phyloP scores from a whole-genome alignment of 768 basidiomycete species.

The Suillus brevipes region DNA sequence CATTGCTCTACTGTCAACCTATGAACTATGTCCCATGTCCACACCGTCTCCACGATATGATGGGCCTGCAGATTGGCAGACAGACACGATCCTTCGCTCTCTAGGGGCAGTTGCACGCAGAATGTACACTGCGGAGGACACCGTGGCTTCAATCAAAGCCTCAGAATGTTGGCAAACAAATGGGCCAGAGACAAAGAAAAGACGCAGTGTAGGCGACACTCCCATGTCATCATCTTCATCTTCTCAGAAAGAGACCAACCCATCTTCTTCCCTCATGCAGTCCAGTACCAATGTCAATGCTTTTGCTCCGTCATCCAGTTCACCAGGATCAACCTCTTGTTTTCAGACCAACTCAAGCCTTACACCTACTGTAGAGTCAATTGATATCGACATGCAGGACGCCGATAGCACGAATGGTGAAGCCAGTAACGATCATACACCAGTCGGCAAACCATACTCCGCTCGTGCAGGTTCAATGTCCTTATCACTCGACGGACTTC shows the following conservation, averaged over 20 bases:
- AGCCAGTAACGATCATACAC: conserved; percentile 23
- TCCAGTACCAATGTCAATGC: conserved; percentile 19
- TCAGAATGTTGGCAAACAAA: conserved; percentile 32
- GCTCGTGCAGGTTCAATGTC: conserved; percentile 42
- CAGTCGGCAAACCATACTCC: conserved; percentile 25
- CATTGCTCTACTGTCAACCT: conserved; percentile 56
- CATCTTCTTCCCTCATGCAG: conserved; percentile 23
- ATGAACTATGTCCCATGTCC: conserved; percentile 52
- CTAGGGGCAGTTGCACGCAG: conserved; percentile 51
- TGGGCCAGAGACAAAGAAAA: conserved; percentile 47
- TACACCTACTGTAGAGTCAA: neutral
- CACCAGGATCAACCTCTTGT: neutral
- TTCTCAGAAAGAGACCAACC: conserved; percentile 28
- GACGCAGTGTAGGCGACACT: conserved; percentile 40
- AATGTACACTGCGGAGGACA: conserved; percentile 57
- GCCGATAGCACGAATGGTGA: conserved; percentile 28
- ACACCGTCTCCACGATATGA: conserved; percentile 55
- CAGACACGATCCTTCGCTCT: conserved; percentile 54
- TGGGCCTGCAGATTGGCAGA: conserved; percentile 59
- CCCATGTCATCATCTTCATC: conserved; percentile 31
- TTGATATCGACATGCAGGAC: conserved; percentile 31
- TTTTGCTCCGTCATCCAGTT: conserved; percentile 1
- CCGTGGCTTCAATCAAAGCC: conserved; percentile 41
- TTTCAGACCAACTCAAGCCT: neutral
- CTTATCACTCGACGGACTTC: conserved; percentile 54